Base-by-base conservation (phyloP, 179 eudicot genomes). In the Amaranthus tricolor region DNA sequence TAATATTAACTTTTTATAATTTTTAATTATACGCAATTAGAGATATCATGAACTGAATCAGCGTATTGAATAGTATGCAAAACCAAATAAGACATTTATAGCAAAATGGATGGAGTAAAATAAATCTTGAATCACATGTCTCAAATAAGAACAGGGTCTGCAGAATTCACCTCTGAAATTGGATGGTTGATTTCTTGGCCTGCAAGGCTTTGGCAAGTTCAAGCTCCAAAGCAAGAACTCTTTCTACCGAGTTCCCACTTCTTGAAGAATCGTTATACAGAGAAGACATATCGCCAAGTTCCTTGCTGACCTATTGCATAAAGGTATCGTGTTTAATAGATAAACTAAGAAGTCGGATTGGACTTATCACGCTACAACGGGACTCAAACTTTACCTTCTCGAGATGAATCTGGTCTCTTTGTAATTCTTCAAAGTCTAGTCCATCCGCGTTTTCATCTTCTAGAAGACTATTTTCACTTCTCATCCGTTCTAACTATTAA, bases 211-310 rank as follows among this genome's bases (percentile, higher is more conserved):
- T 97, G 62, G 99, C 99, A 66, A 95, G 99, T 87, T 95, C 99
- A 74, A 95, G 76, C 81, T 93, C 99, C 88, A 95, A 78, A 53
- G 99, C 99, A 71, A 95, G 96, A 31, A 95, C 98, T 87, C 99
- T 86, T 66, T 91, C 97, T 31, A 95, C 79, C 43, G 99, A 87
- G 79, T 91, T 93, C 53, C 98, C 99, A 82, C 82, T 83, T 74
- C 84, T 83, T 14, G 92, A 79, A 57, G 85, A 84, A 66, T 86
- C 90, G 53, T 82, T 75, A 60, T 83, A 89, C 47, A 71, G 59
- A 52, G 97, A 92, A 74, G 89, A 95, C 77, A 87, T 84, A 71
- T 80, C 84, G 68, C 87, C 77, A 56, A 95, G 83, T 83, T 91
- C 92, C 86, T 89, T 87, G 71, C 88, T 89, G 17, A 86, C 91